Percentiles rank a stretch among this genome's conserved stretches.
Conservation (phyloP, 208 protist genomes). For the Leishmania amazonensis region DNA sequence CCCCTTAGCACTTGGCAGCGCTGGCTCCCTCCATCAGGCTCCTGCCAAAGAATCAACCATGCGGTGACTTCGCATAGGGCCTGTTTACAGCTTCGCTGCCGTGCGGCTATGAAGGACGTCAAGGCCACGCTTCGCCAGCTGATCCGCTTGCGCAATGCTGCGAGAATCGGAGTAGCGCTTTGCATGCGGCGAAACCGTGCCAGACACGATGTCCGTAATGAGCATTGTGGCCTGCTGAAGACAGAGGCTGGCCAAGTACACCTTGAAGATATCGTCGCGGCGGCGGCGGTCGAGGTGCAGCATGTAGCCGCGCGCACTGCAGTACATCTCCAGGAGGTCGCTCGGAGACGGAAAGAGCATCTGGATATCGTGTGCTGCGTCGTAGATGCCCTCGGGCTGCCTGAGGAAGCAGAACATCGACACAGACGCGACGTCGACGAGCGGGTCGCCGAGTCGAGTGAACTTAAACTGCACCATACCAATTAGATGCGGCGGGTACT, state of each 20-base stretch:
- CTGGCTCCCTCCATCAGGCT: background rate
- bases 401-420: conserved; percentile 52
- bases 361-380: conserved; percentile 39
- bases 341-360: conserved; percentile 55
- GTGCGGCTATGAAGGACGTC: conserved; percentile 49
- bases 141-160: conserved; percentile 58
- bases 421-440: conserved; percentile 68
- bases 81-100: conserved; percentile 37
- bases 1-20: background rate
- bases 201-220: conserved; percentile 35
- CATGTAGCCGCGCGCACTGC: conserved; percentile 67
- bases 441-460: conserved; percentile 57
- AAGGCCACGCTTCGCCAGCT: conserved; percentile 55
- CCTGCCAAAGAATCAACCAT: background rate
- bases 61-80: too few species aligned
- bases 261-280: conserved; percentile 73
- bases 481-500: conserved; percentile 70
- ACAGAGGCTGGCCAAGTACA: conserved; percentile 70
- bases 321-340: conserved; percentile 76
- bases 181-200: background rate
- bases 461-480: conserved; percentile 58
- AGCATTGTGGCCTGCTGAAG: conserved; percentile 47
- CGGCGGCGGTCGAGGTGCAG: conserved; percentile 46
- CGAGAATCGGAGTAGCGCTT: conserved; percentile 29
- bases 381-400: conserved; percentile 60